These are phyloP conservation scores for Akebia trifoliata DNA, from an alignment of 164 flowering plant species.

Conservation along the genomic window DNA sequence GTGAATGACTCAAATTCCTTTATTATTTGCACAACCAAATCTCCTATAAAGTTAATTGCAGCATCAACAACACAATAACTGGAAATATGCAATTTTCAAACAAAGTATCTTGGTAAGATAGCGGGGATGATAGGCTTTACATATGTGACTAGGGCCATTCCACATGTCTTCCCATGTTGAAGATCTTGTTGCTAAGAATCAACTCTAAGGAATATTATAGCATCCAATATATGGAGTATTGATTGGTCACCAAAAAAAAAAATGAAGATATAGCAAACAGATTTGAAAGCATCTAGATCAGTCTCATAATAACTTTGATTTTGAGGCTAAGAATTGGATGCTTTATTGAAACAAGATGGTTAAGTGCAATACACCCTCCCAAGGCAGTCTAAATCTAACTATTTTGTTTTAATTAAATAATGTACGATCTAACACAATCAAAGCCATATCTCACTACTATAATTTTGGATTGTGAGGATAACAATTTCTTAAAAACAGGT, in stretches of 20 bases:
- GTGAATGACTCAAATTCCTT: constrained; percentile 32
- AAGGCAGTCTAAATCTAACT: no score
- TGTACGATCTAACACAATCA: no score
- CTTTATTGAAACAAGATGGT: no score
- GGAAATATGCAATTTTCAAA: background rate
- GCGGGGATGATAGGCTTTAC: no score
- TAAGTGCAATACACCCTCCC: no score
- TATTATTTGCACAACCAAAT: constrained; percentile 27
- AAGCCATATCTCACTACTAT: no score
- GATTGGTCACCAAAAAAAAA: background rate
- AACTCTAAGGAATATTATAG: background rate
- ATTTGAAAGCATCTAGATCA: background rate
- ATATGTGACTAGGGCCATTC: no score
- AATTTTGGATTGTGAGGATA: no score
- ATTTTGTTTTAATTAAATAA: no score
- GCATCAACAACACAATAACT: background rate
- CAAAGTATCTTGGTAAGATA: no score
- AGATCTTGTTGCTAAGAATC: background rate
- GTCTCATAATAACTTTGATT: background rate
- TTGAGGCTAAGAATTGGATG: background rate
- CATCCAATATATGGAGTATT: background rate
- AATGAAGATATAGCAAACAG: background rate
- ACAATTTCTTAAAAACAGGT: background rate
- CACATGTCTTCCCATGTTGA: background rate
- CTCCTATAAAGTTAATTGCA: background rate